Evolutionary conservation across 2,329 filamentous ascomycete species (phyloP), one percentile per base, ranked within the genome.

Genomic region (Akanthomyces dipterigenus): DNA sequence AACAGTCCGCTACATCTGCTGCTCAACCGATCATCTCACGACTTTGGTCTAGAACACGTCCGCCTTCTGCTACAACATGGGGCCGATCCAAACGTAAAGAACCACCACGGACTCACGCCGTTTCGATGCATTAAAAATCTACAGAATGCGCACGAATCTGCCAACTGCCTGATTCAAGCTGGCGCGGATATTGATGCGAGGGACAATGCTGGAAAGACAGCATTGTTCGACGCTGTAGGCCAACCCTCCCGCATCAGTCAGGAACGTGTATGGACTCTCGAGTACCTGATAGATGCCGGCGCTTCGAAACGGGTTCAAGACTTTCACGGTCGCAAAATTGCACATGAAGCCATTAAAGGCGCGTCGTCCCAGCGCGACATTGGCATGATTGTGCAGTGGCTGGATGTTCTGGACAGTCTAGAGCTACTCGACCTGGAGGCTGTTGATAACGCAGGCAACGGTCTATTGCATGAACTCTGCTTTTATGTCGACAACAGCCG

Each of bases 361-460:
- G 6, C 28, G 9, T 20, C 28, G 24, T 42, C 31, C 1, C 18
- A 34, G n/a, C 0, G 28, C 22, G n/a, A 40, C 20, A 20, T 58
- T 24, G 31, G 24, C 11, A 1, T 18, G 24, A 28, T 59, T 1
- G 34, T 45, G 6, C 34, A 51, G 38, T 42, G 46, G 45, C 14
- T 59, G 11, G 46, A 59, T 48, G 43, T 24, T 28, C 16, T 59
- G 34, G 34, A 50, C 24, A 34, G 36, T 34, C 26, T 51, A 24
- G 56, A 36, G 1, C 5, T 51, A 11, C 6, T 60, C 12, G 56
- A 60, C 5, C 8, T 53, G 46, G 26, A 60, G 14, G 46, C 48
- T n/a, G 38, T 45, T n/a, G 56, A 60, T 26, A 53, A 53, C 28
- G 36, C 24, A 6, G 56, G 56, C 56, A 60, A 60, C 14, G 20